A percentile compares a stretch with the other conserved stretches of the same genome.
phyloP scores from a whole-genome alignment of 1,284 basidiomycete genomes.

The Ganoderma leucocontextum region DNA sequence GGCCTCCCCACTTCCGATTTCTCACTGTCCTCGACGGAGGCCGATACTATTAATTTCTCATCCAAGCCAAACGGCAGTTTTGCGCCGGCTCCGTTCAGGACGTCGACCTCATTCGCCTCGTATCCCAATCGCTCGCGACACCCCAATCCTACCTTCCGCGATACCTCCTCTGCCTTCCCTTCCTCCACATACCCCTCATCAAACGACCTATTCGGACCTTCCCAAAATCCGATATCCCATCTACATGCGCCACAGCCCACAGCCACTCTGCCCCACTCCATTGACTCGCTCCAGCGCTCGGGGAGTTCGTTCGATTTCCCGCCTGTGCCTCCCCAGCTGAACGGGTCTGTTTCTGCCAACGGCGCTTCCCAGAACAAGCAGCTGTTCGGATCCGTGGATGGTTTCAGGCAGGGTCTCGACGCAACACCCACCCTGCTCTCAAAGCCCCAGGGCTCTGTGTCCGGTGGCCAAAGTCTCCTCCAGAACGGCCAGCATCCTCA shows the following conservation, averaged over 20 bases:
- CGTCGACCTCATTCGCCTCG: conserved; percentile 45
- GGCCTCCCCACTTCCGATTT: conserved; percentile 49
- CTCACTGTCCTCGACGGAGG: conserved; percentile 43
- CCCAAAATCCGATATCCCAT: conserved; percentile 35
- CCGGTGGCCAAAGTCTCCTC: conserved; percentile 16
- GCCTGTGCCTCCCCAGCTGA: conserved; percentile 33
- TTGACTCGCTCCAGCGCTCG: conserved; percentile 41
- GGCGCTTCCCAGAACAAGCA: conserved; percentile 35
- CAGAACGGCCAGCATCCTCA: conserved; percentile 34
- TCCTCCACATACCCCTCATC: conserved; percentile 34
- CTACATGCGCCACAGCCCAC: conserved; percentile 27
- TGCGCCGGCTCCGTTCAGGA: conserved; percentile 43
- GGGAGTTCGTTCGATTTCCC: conserved; percentile 40
- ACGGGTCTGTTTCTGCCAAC: conserved; percentile 34
- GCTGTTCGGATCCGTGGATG: conserved; percentile 35
- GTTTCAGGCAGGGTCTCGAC: conserved; percentile 37
- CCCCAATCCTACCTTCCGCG: conserved; percentile 42
- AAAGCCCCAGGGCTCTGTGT: conserved; percentile 20
- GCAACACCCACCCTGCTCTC: conserved; percentile 31
- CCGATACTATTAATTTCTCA: conserved; percentile 49
- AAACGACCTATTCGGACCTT: conserved; percentile 41
- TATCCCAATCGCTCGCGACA: conserved; percentile 46
- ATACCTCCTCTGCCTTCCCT: conserved; percentile 41
- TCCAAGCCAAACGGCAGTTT: conserved; percentile 52
- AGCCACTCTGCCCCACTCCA: conserved; percentile 33